Base-by-base conservation (phyloP, 2,329 filamentous ascomycete genomes). In the Aaosphaeria arxii region DNA sequence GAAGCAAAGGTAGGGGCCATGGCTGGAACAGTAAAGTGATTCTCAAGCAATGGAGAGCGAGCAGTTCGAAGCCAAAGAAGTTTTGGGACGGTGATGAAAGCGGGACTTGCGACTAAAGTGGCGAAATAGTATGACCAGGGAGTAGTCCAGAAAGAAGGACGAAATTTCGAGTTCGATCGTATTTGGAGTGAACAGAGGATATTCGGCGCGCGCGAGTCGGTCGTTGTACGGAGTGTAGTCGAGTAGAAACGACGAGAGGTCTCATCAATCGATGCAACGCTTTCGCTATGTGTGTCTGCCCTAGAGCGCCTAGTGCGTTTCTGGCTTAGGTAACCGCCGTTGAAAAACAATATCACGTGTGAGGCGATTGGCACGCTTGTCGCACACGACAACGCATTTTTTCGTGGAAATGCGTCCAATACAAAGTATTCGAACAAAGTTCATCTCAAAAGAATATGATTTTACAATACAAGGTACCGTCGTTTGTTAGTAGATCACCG, bases 1-100 rank as follows among this genome's bases (percentile, higher is more conserved):
- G 75, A 77, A 57, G 76, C 76, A 61, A 78, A 78, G 45, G 75
- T 71, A 54, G 75, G 74, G 55, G 74, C 73, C 74, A 77, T 76
- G 56, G 54, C 57, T 51, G 47, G 53, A 38, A 11, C 39, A 24
- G 42, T 54, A 54, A 52, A 53, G 56, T 41, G 49, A 52, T 57
- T 52, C 47, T 54, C 49, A 54, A 57, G 54, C 49, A 47, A 24
- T 24, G 50, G 40, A 38, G 42, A 49, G 55, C 48, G 54, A 58
- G 54, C 46, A 54, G 17, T 50, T 58, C 58, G 56, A 62, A 52
- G 55, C 52, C 57, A 52, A 45, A 54, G 54, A 55, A 47, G 45
- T 49, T 47, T 57, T 61, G 43, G 31, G 31, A 54, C 51, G 17
- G 17, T 24, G 50, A 53, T 28, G 51, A 53, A 52, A 54, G 57